Base-by-base conservation (phyloP, 2,329 filamentous ascomycete genomes). In the Alternaria conjuncta region DNA sequence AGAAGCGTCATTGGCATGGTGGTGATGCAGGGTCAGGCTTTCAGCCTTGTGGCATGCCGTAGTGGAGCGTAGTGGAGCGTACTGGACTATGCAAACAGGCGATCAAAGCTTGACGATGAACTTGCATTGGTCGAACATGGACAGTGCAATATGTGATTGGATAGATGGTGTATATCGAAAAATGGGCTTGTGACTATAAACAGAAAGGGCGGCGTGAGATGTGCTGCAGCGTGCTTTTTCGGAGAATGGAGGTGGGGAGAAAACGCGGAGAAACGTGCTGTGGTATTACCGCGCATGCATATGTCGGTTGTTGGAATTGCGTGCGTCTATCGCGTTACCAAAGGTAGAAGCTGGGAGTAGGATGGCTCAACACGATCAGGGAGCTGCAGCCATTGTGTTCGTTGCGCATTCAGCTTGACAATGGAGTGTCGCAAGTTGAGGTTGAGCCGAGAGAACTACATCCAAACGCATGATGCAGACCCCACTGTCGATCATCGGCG, bases 221-320 rank as follows among this genome's bases (percentile, higher is more conserved):
- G 53, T 45, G 41, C 13, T 21, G 55, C 28, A 28, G 45, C 54
- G 43, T 56, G 43, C 44, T 56, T 49, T 50, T 68, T 68, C 68
- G 68, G 68, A 65, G 57, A 70, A 70, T 67, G 51, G 51, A 43
- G 41, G 68, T 67, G 68, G 68, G 68, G 68, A 65, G 67, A 60
- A 70, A 64, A 61, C 63, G 53, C 68, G 68, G 63, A 68, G 59
- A 25, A 60, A 56, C 32, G 21, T 36, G 47, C 28, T 50, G 49
- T 43, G 32, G 36, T 55, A 44, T 30, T 18, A 60, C 58, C 50
- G 30, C 43, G 57, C 50, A 18, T 61, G 55, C 54, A 56, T 49
- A 53, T 57, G 55, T 60, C 55, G 58, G 58, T 45, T 55, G 11
- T 56, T 47, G 26, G 12, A 9, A 25, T 41, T 28, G 36, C 41